Conservation (phyloP, 2,329 filamentous ascomycete genomes). For the Westerdykella sp. region DNA sequence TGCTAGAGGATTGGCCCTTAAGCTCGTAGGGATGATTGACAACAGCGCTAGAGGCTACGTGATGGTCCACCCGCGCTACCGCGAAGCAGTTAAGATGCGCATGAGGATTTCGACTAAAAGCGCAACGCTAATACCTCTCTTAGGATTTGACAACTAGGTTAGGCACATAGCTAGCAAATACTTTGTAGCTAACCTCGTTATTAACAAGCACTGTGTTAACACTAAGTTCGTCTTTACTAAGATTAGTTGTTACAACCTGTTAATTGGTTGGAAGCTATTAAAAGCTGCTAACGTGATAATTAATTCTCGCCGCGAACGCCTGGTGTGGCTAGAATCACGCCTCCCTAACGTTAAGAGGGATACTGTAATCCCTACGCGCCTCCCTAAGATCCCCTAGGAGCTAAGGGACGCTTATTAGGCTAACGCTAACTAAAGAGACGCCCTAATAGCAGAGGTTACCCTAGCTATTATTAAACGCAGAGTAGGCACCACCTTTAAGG, state of each 20-base stretch:
- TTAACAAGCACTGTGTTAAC: background rate
- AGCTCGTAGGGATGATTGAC: background rate
- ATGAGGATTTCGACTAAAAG: too few species aligned
- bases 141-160: too few species aligned
- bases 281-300: background rate
- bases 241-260: background rate
- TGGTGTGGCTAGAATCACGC: too few species aligned
- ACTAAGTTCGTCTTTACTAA: background rate
- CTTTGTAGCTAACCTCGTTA: background rate
- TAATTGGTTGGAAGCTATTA: background rate
- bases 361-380: too few species aligned
- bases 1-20: background rate
- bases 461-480: background rate
- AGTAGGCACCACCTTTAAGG: too few species aligned
- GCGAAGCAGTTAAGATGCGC: too few species aligned
- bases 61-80: background rate
- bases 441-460: background rate
- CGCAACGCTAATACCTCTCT: too few species aligned
- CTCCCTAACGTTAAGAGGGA: too few species aligned
- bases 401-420: background rate
- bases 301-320: background rate
- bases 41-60: background rate
- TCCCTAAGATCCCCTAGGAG: background rate
- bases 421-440: background rate
- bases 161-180: too few species aligned